A percentile compares a stretch with the other conserved stretches of the same genome.
These are phyloP conservation scores for Bipolaris oryzae DNA, from an alignment of 2,329 filamentous ascomycete genomes.

Conservation along the genomic window DNA sequence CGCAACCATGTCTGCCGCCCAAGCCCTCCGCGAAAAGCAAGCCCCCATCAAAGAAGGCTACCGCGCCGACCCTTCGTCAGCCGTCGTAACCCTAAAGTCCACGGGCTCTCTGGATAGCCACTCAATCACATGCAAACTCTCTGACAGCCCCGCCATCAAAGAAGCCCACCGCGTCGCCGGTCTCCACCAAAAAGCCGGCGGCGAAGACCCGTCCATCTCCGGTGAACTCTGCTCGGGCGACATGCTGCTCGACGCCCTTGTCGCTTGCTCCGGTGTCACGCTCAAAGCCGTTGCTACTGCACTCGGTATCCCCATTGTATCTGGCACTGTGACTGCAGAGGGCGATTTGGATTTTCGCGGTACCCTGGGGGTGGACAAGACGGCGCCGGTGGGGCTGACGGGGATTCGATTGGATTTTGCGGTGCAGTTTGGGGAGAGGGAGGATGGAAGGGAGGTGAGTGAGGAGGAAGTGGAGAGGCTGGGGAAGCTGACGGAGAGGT, in stretches of 20 bases:
- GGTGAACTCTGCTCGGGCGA: constrained; percentile 58
- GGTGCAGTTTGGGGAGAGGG: constrained; percentile 46
- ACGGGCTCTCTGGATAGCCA: constrained; percentile 53
- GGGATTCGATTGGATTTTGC: constrained; percentile 54
- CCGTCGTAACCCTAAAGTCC: constrained; percentile 55
- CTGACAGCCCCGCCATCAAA: constrained; percentile 49
- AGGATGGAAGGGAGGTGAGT: constrained; percentile 45
- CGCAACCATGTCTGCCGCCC: constrained; percentile 34
- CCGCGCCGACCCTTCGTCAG: constrained; percentile 52
- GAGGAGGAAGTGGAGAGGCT: constrained; percentile 54
- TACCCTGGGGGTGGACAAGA: constrained; percentile 56
- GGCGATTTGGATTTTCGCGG: constrained; percentile 58
- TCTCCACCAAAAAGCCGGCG: constrained; percentile 56
- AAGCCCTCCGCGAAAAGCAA: constrained; percentile 55
- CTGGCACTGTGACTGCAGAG: constrained; percentile 52
- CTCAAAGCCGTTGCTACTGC: constrained; percentile 58
- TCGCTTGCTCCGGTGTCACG: constrained; percentile 59
- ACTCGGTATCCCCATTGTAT: constrained; percentile 52
- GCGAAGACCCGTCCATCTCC: constrained; percentile 50
- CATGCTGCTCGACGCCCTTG: constrained; percentile 58
- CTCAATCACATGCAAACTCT: constrained; percentile 56
- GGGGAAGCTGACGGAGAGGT: constrained; percentile 57
- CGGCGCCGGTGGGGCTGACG: constrained; percentile 56
- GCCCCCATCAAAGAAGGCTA: constrained; percentile 57
- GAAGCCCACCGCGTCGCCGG: constrained; percentile 54